These are phyloP conservation scores for Colletotrichum orchidophilum DNA, from an alignment of 2,329 filamentous ascomycete genomes.

Conservation along the genomic window DNA sequence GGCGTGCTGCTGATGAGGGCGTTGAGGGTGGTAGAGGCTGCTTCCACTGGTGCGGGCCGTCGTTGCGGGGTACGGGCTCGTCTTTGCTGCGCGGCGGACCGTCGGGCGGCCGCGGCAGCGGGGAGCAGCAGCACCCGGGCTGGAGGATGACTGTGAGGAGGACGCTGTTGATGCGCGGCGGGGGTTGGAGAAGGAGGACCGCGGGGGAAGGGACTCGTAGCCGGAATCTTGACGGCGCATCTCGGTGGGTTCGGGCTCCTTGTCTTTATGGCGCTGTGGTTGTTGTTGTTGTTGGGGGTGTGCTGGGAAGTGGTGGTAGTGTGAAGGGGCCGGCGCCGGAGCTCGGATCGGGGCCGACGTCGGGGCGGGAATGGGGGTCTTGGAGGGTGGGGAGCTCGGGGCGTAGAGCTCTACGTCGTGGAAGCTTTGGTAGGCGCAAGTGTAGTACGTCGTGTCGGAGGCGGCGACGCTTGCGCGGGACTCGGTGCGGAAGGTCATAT, in stretches of 20 bases:
- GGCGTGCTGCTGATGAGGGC: conserved; percentile 32
- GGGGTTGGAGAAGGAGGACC: conserved; percentile 46
- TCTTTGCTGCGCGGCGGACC: conserved; percentile 51
- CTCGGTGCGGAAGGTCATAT: conserved; percentile 39
- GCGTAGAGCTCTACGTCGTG: conserved; percentile 59
- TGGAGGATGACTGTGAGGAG: conserved; percentile 40
- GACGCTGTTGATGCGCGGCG: conserved; percentile 48
- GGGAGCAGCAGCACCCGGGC: conserved; percentile 19
- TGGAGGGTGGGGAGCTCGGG: conserved; percentile 43
- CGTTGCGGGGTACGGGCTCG: conserved; percentile 39
- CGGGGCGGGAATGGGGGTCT: conserved; percentile 33
- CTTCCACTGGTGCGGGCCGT: conserved; percentile 22
- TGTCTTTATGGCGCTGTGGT: conserved; percentile 26
- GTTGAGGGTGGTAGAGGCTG: conserved; percentile 27
- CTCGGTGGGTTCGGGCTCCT: conserved; percentile 43
- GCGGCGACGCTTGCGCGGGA: conserved; percentile 54
- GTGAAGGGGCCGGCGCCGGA: conserved; percentile 28
- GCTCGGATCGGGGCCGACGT: conserved; percentile 4
- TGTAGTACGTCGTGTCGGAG: conserved; percentile 58
- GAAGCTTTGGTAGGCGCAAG: conserved; percentile 55
- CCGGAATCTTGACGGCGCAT: conserved; percentile 68
- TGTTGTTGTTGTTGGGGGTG: conserved; percentile 20
- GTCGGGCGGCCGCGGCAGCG: conserved; percentile 52
- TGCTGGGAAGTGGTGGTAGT: conserved; percentile 25
- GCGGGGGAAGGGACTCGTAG: conserved; percentile 61